A percentile compares a stretch with the other conserved stretches of the same genome.
Evolutionary conservation across 805 yeast species (phyloP).

Genomic region (Cyberlindnera misumaiensis): DNA sequence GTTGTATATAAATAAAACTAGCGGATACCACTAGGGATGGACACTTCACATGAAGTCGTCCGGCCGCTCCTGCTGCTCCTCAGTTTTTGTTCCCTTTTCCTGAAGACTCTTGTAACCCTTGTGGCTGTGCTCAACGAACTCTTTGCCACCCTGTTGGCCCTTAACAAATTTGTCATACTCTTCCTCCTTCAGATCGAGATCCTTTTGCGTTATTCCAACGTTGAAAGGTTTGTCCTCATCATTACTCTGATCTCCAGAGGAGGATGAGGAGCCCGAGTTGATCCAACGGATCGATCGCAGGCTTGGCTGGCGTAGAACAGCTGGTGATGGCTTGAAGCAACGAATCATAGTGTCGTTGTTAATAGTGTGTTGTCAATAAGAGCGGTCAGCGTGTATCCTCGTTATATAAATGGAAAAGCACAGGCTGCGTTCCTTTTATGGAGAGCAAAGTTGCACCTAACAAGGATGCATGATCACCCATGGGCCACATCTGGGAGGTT

Average conservation of each 20-base stretch:
- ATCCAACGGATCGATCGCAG: not conserved
- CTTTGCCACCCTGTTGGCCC: constrained; percentile 1
- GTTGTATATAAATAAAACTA: too few relatives aligned
- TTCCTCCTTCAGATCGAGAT: constrained; percentile 5
- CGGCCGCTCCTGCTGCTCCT: constrained; percentile 21
- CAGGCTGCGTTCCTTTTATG: too few relatives aligned
- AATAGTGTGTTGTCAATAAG: too few relatives aligned
- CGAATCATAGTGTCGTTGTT: too few relatives aligned
- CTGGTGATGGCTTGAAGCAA: too few relatives aligned
- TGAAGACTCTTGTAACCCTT: constrained; percentile 15
- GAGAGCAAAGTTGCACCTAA: too few relatives aligned
- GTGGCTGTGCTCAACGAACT: constrained; percentile 4
- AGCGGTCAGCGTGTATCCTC: too few relatives aligned
- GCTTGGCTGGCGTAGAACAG: not conserved
- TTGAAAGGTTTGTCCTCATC: constrained; percentile 12
- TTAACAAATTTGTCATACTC: constrained; percentile 8
- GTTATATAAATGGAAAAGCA: too few relatives aligned
- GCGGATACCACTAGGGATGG: too few relatives aligned
- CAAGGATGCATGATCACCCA: too few relatives aligned
- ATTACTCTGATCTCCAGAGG: constrained; percentile 1
- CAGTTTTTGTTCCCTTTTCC: constrained; percentile 18
- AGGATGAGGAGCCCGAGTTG: not conserved
- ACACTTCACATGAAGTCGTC: constrained; percentile 22
- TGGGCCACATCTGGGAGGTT: too few relatives aligned
- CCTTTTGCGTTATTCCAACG: constrained; percentile 10